Conservation (phyloP, 306 rosid species). For the Mucuna pruriens region DNA sequence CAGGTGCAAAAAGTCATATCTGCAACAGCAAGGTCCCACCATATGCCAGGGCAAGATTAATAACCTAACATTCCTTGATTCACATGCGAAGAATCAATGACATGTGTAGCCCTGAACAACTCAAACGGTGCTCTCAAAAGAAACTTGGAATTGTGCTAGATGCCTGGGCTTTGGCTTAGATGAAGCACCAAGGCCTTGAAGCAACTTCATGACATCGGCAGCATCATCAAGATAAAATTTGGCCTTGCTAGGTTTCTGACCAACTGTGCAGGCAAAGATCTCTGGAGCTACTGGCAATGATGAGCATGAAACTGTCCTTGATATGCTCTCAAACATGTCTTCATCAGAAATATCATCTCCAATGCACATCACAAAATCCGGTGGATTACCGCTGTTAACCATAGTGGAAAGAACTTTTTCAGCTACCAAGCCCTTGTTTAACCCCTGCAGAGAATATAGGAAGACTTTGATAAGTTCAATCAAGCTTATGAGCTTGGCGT, state of each 20-base stretch:
- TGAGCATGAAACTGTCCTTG: conserved; percentile 52
- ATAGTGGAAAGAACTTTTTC: conserved; percentile 64
- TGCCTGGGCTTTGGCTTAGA: conserved; percentile 65
- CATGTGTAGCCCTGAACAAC: conserved; percentile 23
- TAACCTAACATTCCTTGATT: conserved; percentile 34
- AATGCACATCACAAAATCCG: conserved; percentile 74
- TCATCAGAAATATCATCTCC: conserved; percentile 86
- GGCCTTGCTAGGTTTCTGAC: conserved; percentile 80
- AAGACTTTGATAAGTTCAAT: neutral
- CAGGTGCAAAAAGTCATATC: conserved; percentile 38
- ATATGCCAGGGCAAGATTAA: conserved; percentile 20
- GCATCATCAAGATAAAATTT: conserved; percentile 75
- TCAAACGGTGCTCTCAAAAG: conserved; percentile 66
- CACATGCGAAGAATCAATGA: conserved; percentile 27
- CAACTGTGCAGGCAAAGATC: conserved; percentile 80
- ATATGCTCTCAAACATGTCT: conserved; percentile 83
- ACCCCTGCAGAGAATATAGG: conserved; percentile 56
- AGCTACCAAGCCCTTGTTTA: conserved; percentile 71
- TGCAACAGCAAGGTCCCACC: conserved; percentile 41
- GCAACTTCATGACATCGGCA: conserved; percentile 65
- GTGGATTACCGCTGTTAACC: conserved; percentile 54
- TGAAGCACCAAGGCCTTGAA: conserved; percentile 68
- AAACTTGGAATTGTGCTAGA: conserved; percentile 62
- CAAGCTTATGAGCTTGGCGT: conserved; percentile 1
- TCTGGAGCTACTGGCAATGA: conserved; percentile 60